Evolutionary conservation across 768 basidiomycete species (phyloP).

Genomic region (Cystofilobasidium capitatum): DNA sequence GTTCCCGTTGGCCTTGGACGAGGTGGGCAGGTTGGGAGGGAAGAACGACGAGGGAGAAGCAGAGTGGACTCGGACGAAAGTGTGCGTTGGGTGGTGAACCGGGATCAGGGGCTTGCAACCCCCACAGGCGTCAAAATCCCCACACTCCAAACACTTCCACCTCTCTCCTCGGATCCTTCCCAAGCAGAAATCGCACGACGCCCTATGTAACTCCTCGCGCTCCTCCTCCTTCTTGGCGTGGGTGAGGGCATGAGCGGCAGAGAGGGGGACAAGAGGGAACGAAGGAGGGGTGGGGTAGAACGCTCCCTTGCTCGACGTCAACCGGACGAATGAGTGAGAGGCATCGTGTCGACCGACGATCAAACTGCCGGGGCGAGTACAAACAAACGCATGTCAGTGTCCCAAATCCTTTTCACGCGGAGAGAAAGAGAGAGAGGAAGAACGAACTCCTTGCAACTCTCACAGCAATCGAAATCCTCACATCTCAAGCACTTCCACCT

Average conservation of each 20-base stretch:
- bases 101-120: conserved; percentile 47
- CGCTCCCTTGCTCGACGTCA: too few relatives aligned
- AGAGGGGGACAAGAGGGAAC: neutral
- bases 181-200: conserved; percentile 69
- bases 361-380: too few relatives aligned
- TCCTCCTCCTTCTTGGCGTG: neutral
- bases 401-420: too few relatives aligned
- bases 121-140: conserved; percentile 72
- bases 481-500: too few relatives aligned
- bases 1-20: neutral
- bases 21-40: neutral
- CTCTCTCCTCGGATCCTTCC: conserved; percentile 59
- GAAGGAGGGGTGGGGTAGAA: neutral
- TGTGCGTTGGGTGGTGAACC: conserved; percentile 67
- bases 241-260: neutral
- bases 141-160: conserved; percentile 62
- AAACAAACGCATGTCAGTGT: too few relatives aligned
- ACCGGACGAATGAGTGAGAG: too few relatives aligned
- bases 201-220: conserved; percentile 46
- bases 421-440: too few relatives aligned
- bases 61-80: conserved; percentile 57
- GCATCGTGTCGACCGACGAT: too few relatives aligned
- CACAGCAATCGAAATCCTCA: too few relatives aligned
- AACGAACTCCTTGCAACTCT: too few relatives aligned
- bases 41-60: neutral